These are phyloP conservation scores for Hypoxylon intermedium DNA, from an alignment of 495 filamentous ascomycete genomes.

Conservation along the genomic window DNA sequence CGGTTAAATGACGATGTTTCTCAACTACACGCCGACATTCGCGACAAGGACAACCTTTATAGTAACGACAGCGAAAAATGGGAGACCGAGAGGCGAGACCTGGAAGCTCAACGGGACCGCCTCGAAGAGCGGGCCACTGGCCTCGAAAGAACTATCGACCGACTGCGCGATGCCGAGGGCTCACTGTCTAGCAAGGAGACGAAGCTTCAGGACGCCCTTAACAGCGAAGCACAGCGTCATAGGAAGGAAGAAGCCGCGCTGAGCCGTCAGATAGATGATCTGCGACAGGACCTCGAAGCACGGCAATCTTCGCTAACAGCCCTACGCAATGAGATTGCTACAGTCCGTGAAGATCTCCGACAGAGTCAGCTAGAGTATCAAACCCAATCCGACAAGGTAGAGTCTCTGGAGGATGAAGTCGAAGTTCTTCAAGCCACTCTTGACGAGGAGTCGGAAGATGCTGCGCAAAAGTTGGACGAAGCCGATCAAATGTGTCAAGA, in stretches of 20 bases:
- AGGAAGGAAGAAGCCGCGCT: constrained; percentile 49
- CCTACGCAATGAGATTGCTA: constrained; percentile 54
- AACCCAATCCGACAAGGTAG: constrained; percentile 68
- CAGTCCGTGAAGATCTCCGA: constrained; percentile 71
- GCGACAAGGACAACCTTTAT: constrained; percentile 74
- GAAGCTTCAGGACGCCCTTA: constrained; percentile 67
- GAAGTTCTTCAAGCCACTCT: constrained; percentile 75
- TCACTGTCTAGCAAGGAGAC: constrained; percentile 68
- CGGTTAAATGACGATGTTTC: constrained; percentile 71
- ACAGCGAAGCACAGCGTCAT: constrained; percentile 53
- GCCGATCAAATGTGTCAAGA: constrained; percentile 57
- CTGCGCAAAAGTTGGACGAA: constrained; percentile 60
- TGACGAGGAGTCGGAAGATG: constrained; percentile 75
- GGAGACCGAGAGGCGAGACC: constrained; percentile 67
- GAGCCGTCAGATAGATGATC: constrained; percentile 53
- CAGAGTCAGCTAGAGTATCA: constrained; percentile 69
- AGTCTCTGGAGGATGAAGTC: constrained; percentile 81
- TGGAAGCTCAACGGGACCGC: constrained; percentile 70
- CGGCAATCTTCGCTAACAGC: constrained; percentile 51
- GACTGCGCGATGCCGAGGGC: constrained; percentile 75
- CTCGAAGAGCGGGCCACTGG: constrained; percentile 72
- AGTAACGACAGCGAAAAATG: constrained; percentile 74
- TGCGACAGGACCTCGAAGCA: constrained; percentile 54
- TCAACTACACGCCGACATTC: constrained; percentile 69
- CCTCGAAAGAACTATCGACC: constrained; percentile 75